Percentiles rank a stretch among this genome's conserved stretches.
Conservation (phyloP, 2,329 filamentous ascomycete genomes). For the Shiraia sp. region DNA sequence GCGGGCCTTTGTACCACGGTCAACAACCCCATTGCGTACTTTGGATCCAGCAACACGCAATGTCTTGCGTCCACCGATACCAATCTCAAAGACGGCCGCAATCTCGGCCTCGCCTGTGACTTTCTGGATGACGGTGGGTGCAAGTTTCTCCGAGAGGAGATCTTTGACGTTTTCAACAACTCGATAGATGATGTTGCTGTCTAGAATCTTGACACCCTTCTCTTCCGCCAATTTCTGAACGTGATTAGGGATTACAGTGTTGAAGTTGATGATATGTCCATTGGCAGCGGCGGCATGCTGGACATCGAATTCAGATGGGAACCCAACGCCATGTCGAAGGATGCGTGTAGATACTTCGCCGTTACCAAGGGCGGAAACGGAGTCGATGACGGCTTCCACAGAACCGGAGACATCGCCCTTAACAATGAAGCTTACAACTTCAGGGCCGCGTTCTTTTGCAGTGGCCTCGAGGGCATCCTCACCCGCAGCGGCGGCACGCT, state of each 20-base stretch:
- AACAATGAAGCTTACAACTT: slow-evolving; percentile 77
- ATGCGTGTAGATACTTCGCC: slow-evolving; percentile 79
- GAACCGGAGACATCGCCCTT: slow-evolving; percentile 94
- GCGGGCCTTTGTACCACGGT: slow-evolving; percentile 65
- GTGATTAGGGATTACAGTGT: slow-evolving; percentile 68
- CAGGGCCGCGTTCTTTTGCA: slow-evolving; percentile 50
- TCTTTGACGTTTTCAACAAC: slow-evolving; percentile 73
- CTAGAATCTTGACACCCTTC: slow-evolving; percentile 74
- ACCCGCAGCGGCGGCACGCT: slow-evolving; percentile 27
- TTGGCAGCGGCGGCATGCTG: slow-evolving; percentile 80
- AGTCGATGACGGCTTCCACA: slow-evolving; percentile 83
- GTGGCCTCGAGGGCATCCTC: slow-evolving; percentile 35
- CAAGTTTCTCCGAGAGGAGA: slow-evolving; percentile 69
- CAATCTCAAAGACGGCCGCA: slow-evolving; percentile 81
- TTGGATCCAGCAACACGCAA: slow-evolving; percentile 84
- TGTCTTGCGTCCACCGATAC: slow-evolving; percentile 69
- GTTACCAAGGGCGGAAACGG: slow-evolving; percentile 77
- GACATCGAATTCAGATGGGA: slow-evolving; percentile 82
- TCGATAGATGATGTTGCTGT: slow-evolving; percentile 86
- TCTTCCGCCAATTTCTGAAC: slow-evolving; percentile 72
- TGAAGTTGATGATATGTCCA: slow-evolving; percentile 85
- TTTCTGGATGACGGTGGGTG: slow-evolving; percentile 66
- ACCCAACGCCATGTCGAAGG: slow-evolving; percentile 76
- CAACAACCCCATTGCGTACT: slow-evolving; percentile 78
- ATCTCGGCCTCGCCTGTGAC: slow-evolving; percentile 90